These are phyloP conservation scores for Myxozyma mucilagina DNA, from an alignment of 805 yeast species.

Conservation along the genomic window DNA sequence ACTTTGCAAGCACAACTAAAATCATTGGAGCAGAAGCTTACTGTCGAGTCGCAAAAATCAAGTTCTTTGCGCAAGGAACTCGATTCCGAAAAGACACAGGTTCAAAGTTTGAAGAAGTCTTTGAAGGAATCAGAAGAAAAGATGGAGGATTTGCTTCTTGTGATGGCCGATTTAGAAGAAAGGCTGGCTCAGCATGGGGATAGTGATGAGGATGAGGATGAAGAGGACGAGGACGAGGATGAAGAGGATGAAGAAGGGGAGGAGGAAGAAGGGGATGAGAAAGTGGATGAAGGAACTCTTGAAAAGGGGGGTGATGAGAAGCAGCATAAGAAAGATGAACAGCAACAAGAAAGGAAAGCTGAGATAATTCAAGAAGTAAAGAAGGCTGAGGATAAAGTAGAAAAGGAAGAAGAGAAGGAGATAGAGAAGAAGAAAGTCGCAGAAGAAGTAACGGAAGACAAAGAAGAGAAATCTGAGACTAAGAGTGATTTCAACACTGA, in stretches of 20 bases:
- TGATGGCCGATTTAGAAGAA: conserved; percentile 77
- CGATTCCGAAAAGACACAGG: conserved; percentile 42
- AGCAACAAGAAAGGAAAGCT: not conserved
- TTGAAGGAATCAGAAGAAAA: conserved; percentile 40
- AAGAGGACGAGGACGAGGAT: conserved; percentile 22
- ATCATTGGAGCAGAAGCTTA: not conserved
- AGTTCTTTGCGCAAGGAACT: conserved; percentile 45
- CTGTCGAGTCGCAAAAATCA: not conserved
- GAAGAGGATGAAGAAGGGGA: conserved; percentile 20
- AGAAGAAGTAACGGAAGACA: conserved; percentile 61
- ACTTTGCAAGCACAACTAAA: not conserved
- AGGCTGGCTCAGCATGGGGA: conserved; percentile 61
- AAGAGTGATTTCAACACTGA: conserved; percentile 44
- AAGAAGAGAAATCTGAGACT: conserved; percentile 65
- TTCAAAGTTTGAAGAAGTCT: conserved; percentile 11
- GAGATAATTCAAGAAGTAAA: not conserved
- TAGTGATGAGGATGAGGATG: conserved; percentile 58
- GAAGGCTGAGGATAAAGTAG: no score
- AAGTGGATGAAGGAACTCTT: not conserved
- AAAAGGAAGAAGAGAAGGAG: not conserved
- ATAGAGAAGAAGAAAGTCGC: not conserved
- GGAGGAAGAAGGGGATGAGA: conserved; percentile 18
- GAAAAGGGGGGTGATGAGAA: no score
- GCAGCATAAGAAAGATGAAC: not conserved
- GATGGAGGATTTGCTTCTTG: conserved; percentile 71